These are phyloP conservation scores for Juncus inflexus DNA, from an alignment of 176 grass and related monocot species.

Conservation along the genomic window DNA sequence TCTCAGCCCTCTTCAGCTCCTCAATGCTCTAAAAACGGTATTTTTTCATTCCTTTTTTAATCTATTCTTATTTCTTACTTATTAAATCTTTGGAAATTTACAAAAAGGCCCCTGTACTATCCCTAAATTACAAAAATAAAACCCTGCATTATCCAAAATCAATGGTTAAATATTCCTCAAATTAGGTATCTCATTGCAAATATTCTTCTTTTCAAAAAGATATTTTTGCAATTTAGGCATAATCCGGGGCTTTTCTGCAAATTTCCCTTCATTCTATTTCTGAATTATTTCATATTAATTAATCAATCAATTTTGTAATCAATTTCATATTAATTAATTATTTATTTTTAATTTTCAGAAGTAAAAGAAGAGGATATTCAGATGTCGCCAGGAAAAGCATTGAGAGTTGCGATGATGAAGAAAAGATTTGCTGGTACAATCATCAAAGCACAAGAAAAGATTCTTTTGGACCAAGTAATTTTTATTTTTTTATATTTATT, in stretches of 20 bases:
- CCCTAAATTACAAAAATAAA: background rate
- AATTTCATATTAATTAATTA: constrained; percentile 24
- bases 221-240: too few species aligned
- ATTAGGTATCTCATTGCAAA: background rate
- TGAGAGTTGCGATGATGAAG: constrained; percentile 74
- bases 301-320: background rate
- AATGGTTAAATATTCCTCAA: background rate
- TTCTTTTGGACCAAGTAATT: constrained; percentile 72
- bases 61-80: background rate
- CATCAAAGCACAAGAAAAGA: constrained; percentile 65
- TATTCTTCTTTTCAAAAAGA: background rate
- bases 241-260: background rate
- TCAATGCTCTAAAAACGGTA: constrained; percentile 41
- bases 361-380: constrained; percentile 37
- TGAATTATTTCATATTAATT: background rate
- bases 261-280: background rate
- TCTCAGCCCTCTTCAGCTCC: constrained; percentile 37
- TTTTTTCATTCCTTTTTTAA: constrained; percentile 3
- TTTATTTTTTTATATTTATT: constrained; percentile 2
- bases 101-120: too few species aligned
- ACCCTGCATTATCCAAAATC: background rate
- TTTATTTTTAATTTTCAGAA: constrained; percentile 31
- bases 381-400: constrained; percentile 72
- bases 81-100: too few species aligned
- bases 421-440: constrained; percentile 82